Base-by-base conservation (phyloP, 805 yeast genomes). In the Crinitomyces ghanaensis region DNA sequence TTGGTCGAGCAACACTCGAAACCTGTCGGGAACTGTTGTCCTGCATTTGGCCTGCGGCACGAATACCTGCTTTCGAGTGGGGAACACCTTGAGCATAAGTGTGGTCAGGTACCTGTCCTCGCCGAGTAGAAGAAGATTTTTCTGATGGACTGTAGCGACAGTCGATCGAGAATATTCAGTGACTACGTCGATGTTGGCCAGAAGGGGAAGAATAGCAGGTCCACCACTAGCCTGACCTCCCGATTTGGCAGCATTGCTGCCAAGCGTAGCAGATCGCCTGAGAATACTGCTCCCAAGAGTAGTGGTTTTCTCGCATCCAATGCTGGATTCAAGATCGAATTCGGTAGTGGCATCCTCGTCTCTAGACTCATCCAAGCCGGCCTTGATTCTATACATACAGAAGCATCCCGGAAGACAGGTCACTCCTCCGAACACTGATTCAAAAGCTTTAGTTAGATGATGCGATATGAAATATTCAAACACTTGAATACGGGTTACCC, bases 361-460 rank as follows among this genome's bases (percentile, higher is more conserved):
- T 54, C 68, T 78, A 4, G 81, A 82, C 36, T 72, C 74, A 9
- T 61, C 44, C 11, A 86, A 85, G 57, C 83, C 84, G 0, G 94
- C 65, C 56, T 85, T 85, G 53, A 85, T 81, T 47, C 96, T 70
- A 53, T 86, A 85, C 75, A 85, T 78, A 40, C 82, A 78, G 66
- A 85, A 85, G 64, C 96, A 85, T 25, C 96, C 96, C 0, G 96
- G 96, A 40, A 85, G 67, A 68, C 96, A 85, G 1, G 96, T 85
- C 11, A 85, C 96, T 45, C 91, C 78, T 38, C 95, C 95, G 56
- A 85, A 85, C 2, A 80, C 86, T n/a, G 93, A 77, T 59, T 85
- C 96, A 56, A 85, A 85, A 0, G 95, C 94, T 56, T 85, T 85
- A 1, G 95, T 74, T 53, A 82, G 94, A 59, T 85, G 96, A 58